Evolutionary conservation across 225 moss, liverwort and hornwort species (phyloP), one percentile per base, ranked within the genome.

Genomic region (Climacium dendroides): DNA sequence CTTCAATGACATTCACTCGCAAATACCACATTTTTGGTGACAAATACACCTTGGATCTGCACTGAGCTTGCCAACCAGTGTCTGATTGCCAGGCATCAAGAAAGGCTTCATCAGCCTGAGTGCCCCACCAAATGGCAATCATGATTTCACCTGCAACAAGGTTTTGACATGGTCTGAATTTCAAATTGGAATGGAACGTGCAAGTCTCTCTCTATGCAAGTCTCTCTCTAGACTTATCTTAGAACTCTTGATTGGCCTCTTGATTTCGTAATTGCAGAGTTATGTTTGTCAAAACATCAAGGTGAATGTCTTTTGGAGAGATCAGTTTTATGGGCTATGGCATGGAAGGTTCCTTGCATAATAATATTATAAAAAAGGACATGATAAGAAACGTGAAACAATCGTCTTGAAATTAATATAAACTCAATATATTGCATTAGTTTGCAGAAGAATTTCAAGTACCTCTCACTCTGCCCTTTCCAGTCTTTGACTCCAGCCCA

Each of bases 31-130:
- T 55, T 81, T 93, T 96, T 2, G 97, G 97, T 35, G 97, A 96
- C 85, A 98, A 75, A 62, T 98, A 98, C 20, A 94, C 92, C 79
- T 96, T 98, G 1, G 97, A 96, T 37, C 95, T 86, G 47, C 96
- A 96, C 53, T 94, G 95, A 2, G 95, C 92, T 60, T 94, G 93
- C 19, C 96, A 95, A 85, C 97, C 95, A 6, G 96, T 95, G 83
- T 96, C 97, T 15, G 97, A 98, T 23, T 98, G 97, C 97, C 97
- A 98, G 11, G 97, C 95, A 66, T 98, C 96, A 80, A 95, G 96
- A 78, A 98, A 98, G 15, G 94, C 96, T 79, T 98, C 97, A 47
- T 96, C 97, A 13, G 96, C 97, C 73, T 98, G 96, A 41, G 95
- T 96, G 59, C 96, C 96, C 96, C 96, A 93, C 96, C 96, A 98